phyloP scores from a whole-genome alignment of 2,329 filamentous ascomycete genomes.

The Neophaeococcomyces mojaviensis region DNA sequence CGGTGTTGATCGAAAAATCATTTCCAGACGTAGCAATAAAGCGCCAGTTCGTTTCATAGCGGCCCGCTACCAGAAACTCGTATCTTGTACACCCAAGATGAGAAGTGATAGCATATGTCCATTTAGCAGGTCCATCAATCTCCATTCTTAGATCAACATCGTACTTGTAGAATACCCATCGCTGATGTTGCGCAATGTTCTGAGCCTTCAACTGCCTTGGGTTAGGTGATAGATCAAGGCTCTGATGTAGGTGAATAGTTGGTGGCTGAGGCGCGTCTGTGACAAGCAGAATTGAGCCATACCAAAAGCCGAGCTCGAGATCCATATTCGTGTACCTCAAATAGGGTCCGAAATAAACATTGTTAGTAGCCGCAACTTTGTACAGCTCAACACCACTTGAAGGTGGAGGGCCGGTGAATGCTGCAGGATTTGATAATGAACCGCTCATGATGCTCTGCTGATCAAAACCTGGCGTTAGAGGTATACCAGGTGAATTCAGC shows the following conservation, averaged over 20 bases:
- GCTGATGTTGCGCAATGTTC: constrained; percentile 78
- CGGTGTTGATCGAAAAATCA: constrained; percentile 84
- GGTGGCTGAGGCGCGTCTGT: constrained; percentile 87
- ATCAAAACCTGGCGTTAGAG: constrained; percentile 75
- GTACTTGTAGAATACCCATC: constrained; percentile 95
- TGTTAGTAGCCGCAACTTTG: constrained; percentile 86
- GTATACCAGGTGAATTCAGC: constrained; percentile 71
- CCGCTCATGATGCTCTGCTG: constrained; percentile 70
- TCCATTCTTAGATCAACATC: constrained; percentile 86
- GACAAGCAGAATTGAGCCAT: constrained; percentile 87
- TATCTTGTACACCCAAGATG: constrained; percentile 96
- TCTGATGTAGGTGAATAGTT: constrained; percentile 91
- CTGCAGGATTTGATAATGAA: constrained; percentile 66
- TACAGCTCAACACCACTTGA: constrained; percentile 88
- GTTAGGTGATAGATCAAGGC: constrained; percentile 83
- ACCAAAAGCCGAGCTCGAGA: constrained; percentile 79
- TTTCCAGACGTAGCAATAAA: constrained; percentile 96
- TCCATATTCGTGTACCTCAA: constrained; percentile 97
- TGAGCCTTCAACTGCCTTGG: constrained; percentile 76
- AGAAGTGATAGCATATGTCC: constrained; percentile 97
- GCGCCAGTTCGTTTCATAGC: constrained; percentile 84
- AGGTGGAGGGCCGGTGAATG: constrained; percentile 82
- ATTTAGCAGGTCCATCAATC: constrained; percentile 67
- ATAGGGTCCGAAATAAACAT: constrained; percentile 96
- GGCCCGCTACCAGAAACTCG: constrained; percentile 89